A percentile compares a stretch with the other conserved stretches of the same genome.
phyloP scores from a whole-genome alignment of 2,329 filamentous ascomycete species.

The Aureobasidium uvarum region DNA sequence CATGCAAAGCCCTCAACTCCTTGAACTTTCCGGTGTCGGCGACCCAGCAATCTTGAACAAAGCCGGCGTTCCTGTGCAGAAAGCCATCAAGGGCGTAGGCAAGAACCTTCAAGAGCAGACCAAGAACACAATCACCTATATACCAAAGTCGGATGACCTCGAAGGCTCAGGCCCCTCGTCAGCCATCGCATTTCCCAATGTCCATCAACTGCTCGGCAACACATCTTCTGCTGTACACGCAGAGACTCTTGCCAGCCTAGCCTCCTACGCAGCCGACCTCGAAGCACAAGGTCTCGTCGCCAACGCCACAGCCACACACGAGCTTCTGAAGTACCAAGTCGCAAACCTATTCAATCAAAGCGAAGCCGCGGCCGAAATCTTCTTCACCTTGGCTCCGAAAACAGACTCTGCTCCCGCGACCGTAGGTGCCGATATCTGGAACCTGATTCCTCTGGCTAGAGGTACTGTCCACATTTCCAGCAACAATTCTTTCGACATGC shows the following conservation, averaged over 20 bases:
- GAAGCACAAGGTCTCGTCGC: constrained; percentile 30
- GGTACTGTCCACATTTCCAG: constrained; percentile 33
- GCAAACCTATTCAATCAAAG: constrained; percentile 33
- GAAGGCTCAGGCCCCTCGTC: constrained; percentile 43
- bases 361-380: constrained; percentile 35
- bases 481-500: constrained; percentile 36
- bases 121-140: constrained; percentile 29
- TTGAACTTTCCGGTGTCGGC: constrained; percentile 61
- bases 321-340: constrained; percentile 32
- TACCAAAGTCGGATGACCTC: constrained; percentile 32
- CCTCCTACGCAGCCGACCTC: constrained; percentile 34
- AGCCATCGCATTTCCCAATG: constrained; percentile 41
- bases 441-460: constrained; percentile 34
- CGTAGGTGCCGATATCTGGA: constrained; percentile 43
- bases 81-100: constrained; percentile 36
- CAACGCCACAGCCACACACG: constrained; percentile 30
- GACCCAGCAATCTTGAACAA: constrained; percentile 42
- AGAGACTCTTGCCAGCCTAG: constrained; percentile 34
- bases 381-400: constrained; percentile 41
- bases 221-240: constrained; percentile 33
- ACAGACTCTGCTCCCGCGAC: constrained; percentile 28
- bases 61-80: constrained; percentile 24
- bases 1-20: constrained; percentile 54
- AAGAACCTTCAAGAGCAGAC: constrained; percentile 37
- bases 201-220: constrained; percentile 40